Evolutionary conservation across 306 rosid genomes (phyloP).

Genomic region (Corylus heterophylla): DNA sequence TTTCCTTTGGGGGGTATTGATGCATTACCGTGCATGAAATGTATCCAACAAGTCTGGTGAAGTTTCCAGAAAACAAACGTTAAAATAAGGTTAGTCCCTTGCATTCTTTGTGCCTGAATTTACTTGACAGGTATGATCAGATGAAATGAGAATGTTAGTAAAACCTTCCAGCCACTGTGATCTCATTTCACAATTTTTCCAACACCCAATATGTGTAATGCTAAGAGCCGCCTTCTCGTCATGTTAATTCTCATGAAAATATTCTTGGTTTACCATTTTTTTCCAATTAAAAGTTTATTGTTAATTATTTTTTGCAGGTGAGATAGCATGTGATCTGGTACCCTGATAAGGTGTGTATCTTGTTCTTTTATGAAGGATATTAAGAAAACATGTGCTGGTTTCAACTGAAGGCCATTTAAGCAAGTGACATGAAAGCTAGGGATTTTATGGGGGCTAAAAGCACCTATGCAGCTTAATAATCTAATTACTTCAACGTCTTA

Average conservation of each 20-base stretch:
- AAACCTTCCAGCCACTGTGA: background rate
- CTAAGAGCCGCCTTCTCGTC: background rate
- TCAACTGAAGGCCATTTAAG: constrained; percentile 12
- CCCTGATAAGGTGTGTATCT: constrained; percentile 17
- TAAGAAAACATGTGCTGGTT: constrained; percentile 13
- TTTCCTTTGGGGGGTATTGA: background rate
- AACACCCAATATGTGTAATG: background rate
- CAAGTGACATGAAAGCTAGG: background rate
- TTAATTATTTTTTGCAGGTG: constrained; percentile 48
- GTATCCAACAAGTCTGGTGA: background rate
- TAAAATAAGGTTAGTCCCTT: background rate
- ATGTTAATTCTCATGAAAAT: background rate
- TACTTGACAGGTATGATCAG: background rate
- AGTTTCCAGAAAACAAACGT: background rate
- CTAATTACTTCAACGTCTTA: background rate
- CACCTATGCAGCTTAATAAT: background rate
- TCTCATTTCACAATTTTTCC: background rate
- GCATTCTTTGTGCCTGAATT: background rate
- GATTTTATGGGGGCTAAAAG: background rate
- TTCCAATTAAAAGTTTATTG: constrained; percentile 8
- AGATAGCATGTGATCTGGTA: constrained; percentile 41
- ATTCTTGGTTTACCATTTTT: background rate
- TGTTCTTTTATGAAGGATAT: background rate
- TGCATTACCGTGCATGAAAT: background rate
- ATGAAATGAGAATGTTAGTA: background rate